Evolutionary conservation across 2,329 filamentous ascomycete species (phyloP), one percentile per base, ranked within the genome.

Genomic region (Hypoxylon sp.): DNA sequence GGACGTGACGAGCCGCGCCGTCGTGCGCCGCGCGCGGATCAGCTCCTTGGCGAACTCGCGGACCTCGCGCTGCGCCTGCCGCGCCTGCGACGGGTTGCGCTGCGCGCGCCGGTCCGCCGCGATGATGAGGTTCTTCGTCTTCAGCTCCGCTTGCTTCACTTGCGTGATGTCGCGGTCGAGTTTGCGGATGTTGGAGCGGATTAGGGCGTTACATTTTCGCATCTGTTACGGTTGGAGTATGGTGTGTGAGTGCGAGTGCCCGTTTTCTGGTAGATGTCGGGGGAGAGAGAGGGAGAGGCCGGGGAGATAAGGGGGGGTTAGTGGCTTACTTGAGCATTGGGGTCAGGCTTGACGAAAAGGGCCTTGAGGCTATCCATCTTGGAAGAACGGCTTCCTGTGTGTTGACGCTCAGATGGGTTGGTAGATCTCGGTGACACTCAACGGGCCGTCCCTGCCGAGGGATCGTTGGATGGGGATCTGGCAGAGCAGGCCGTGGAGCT

Each of bases 181-280:
- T 78, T 97, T 95, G 77, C 96, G 94, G 69, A 93, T 91, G 81
- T 98, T 98, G 78, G 90, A 84, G 67, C 95, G 93, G 75, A 99
- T 91, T 68, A 98, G 88, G 68, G 89, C 85, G 80, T 98, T 97
- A 82, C 95, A 98, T 90, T 98, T 98, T 70, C 94, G 91, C 82
- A 96, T 91, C 95, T 99, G 75, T 63, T 21, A 2, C 9, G 38
- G 38, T 43, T 45, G 6, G 34, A 13, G 32, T 5, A 28, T 11
- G 17, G 28, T 13, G 32, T 23, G 28, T 17, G 13, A 46, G 34
- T n/a, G 38, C 1, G 13, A 30, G 41, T 23, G 11, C 23, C 41
- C 13, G 23, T 46, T 25, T 25, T 34, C n/a, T 2, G 13, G 36
- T 32, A 19, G 43, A 23, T 28, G 43, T 13, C 2, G 11, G 5